These are phyloP conservation scores for Ramichloridium luteum DNA, from an alignment of 2,329 filamentous ascomycete species.

Conservation along the genomic window DNA sequence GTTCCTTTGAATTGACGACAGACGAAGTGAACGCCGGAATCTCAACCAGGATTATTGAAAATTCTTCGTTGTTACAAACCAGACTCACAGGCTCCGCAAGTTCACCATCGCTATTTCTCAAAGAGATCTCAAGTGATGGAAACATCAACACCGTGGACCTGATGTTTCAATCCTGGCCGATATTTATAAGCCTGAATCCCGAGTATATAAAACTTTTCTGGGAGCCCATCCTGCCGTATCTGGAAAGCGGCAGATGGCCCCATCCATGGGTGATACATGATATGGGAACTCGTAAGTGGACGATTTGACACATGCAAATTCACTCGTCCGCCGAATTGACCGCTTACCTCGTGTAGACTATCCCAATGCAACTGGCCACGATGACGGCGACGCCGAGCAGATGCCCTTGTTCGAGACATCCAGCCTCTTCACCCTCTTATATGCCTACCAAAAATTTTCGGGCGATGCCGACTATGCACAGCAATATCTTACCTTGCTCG, in stretches of 20 bases:
- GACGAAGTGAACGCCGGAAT: too few relatives aligned
- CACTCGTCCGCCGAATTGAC: background rate
- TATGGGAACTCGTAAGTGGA: conserved; percentile 10
- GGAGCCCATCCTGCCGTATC: conserved; percentile 14
- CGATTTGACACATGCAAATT: background rate
- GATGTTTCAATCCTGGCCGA: conserved; percentile 22
- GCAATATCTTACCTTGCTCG: conserved; percentile 38
- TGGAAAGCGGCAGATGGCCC: conserved; percentile 15
- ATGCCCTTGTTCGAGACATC: conserved; percentile 37
- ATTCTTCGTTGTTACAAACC: background rate
- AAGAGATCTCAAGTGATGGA: conserved; percentile 40
- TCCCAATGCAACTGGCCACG: conserved; percentile 19
- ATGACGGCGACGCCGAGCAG: conserved; percentile 32
- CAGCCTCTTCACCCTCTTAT: conserved; percentile 42
- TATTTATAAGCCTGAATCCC: conserved; percentile 19
- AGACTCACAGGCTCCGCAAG: too few relatives aligned
- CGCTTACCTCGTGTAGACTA: conserved; percentile 7
- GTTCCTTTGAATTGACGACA: conserved; percentile 18
- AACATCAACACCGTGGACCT: conserved; percentile 24
- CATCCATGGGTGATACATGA: conserved; percentile 16
- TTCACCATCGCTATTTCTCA: conserved; percentile 36
- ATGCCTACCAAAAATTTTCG: conserved; percentile 45
- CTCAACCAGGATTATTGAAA: too few relatives aligned
- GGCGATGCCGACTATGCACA: conserved; percentile 37
- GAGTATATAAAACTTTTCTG: conserved; percentile 13